These are phyloP conservation scores for Crithidia brevicula DNA, from an alignment of 208 protist species.

Conservation along the genomic window DNA sequence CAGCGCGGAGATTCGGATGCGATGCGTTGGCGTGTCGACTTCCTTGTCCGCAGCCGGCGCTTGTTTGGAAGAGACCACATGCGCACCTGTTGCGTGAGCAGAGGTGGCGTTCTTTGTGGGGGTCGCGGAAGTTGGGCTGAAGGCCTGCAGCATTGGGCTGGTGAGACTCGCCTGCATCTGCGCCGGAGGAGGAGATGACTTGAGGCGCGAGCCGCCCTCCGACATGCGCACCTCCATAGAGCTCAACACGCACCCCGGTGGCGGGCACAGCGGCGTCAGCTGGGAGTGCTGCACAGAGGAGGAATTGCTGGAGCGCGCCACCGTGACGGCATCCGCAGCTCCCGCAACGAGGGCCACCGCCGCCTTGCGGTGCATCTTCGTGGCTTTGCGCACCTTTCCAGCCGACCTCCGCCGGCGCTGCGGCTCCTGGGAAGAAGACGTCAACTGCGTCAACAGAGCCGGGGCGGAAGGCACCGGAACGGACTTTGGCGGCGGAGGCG, in stretches of 20 bases:
- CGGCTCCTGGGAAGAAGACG: conserved; percentile 10
- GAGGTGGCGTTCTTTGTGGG: no score
- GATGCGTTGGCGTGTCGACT: background rate
- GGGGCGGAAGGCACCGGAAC: conserved; percentile 2
- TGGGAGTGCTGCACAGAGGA: conserved; percentile 1
- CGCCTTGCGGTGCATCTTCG: conserved; percentile 23
- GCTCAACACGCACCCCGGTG: background rate
- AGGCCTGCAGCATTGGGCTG: no score
- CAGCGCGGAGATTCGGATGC: background rate
- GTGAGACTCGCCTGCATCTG: background rate
- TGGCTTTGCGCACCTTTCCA: background rate
- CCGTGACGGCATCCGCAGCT: conserved; percentile 4
- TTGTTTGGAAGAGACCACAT: no score
- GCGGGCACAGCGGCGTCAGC: background rate
- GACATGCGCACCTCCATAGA: conserved; percentile 14
- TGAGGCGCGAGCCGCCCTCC: background rate
- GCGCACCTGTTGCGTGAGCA: no score
- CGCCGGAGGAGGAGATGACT: background rate
- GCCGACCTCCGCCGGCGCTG: conserved; percentile 1
- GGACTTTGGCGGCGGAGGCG: background rate
- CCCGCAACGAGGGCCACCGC: conserved; percentile 6
- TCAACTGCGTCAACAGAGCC: background rate
- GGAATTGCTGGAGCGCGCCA: background rate
- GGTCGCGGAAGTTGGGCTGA: background rate
- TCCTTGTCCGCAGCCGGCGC: background rate